Base-by-base conservation (phyloP, 2,329 filamentous ascomycete genomes). In the Metarhizium sp. region DNA sequence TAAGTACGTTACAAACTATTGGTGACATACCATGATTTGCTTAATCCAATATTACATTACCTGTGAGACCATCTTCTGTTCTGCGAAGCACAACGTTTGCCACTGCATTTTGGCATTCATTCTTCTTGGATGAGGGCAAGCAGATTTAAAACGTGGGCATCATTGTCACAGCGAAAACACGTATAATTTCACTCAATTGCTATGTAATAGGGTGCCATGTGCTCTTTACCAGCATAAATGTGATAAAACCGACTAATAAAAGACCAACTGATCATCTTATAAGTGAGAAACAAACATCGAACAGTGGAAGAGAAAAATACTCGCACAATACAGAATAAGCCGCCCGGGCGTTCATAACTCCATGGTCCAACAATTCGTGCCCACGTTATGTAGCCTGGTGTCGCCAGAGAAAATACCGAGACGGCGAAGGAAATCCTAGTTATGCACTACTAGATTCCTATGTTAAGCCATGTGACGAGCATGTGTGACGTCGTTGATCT, bases 401-500 rank as follows among this genome's bases (percentile, higher is more conserved):
- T 29, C 45, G 45, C 18, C 13, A 29, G 14, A n/a, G 45, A 18
- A 50, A 46, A 52, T 14, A 43, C 30, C 8, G 29, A 18, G 45
- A 46, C 40, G 20, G 18, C 5, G 16, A 36, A 43, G 45, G 30
- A 25, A 32, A 52, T 10, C 42, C 2, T 32, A 20, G 13, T 20
- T 30, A 8, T 45, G 10, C 42, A 20, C 18, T n/a, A 25, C 38
- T 59, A 66, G 34, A 58, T 6, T n/a, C 10, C 45, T 20, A 48
- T 48, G 42, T 53, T 46, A 52, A 49, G 49, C 61, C 16, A 59
- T 57, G 40, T 61, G 61, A 29, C 55, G 57, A 29, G 57, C 50
- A 53, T 61, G 66, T 4, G 59, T 52, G 20, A 69, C 58, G 2
- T 67, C 65, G 30, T 66, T 68, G 61, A 73, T 63, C 55, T 73